phyloP scores from a whole-genome alignment of 2,329 filamentous ascomycete species.

The Colletotrichum sp. region DNA sequence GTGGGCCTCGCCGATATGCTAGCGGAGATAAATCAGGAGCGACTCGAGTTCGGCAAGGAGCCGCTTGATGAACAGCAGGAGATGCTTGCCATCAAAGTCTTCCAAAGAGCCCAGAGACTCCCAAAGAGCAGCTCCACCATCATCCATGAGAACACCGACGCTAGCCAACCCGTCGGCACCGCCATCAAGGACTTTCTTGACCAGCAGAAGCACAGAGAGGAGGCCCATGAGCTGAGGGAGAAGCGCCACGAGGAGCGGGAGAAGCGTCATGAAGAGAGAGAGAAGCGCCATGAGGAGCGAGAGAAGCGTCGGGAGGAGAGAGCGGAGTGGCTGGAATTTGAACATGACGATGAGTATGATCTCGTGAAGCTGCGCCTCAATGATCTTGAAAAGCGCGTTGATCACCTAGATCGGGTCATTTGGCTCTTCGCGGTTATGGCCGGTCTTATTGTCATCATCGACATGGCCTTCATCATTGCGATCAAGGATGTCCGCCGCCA shows the following conservation, averaged over 20 bases:
- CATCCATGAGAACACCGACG: not conserved
- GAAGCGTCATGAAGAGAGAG: not conserved
- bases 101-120: not conserved
- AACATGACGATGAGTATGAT: not conserved
- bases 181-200: not conserved
- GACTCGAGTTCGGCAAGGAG: not conserved
- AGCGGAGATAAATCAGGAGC: not conserved
- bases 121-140: not conserved
- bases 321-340: not conserved
- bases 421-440: not conserved
- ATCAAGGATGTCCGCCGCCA: not conserved
- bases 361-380: not conserved
- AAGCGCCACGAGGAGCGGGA: not conserved
- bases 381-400: not conserved
- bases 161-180: not conserved
- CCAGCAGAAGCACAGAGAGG: not conserved
- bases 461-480: not conserved
- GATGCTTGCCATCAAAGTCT: not conserved
- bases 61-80: not conserved
- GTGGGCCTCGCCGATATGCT: not conserved
- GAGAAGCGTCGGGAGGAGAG: not conserved
- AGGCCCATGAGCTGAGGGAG: not conserved
- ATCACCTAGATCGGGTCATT: not conserved
- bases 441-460: not conserved
- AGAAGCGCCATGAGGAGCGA: not conserved